Base-by-base conservation (phyloP, 225 moss, liverwort and hornwort genomes). In the Thuidium tamariscinum region DNA sequence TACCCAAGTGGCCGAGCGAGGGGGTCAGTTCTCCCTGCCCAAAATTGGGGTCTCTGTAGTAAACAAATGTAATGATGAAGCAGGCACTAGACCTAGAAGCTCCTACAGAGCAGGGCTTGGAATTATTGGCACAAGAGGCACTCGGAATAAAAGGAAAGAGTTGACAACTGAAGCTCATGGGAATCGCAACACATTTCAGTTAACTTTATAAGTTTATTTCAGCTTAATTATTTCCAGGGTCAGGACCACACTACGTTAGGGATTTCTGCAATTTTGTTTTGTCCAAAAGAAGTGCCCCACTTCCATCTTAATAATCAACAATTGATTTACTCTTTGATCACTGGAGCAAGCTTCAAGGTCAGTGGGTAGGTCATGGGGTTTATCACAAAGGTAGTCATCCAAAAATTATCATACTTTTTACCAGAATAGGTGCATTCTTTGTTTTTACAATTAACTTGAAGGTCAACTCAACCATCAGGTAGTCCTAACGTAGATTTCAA, bases 391-490 rank as follows among this genome's bases (percentile, higher is more conserved):
- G 32, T 49, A 13, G 34, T 34, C 34, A 74, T 74, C 4, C 13
- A 20, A 34, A 13, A 74, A 7, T 12, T 8, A 69, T 30, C 3
- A 46, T 3, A 0, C 17, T 51, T 51, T 29, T 44, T 3, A 0
- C 2, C 3, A 8, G 5, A 70, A 15, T 42, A 23, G 27, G 5
- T 16, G 16, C 3, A 29, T 12, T 49, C 0, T 49, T 34, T 0
- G 0, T 30, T 32, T 32, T 18, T 1, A 4, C 0, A 19, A 0
- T 12, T 19, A 12, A 2, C 4, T 1, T 18, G 7, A 32, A 48
- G 19, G 7, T 12, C 6, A 48, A 32, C 30, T 73, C 12, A n/a
- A n/a, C n/a, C n/a, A 32, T 32, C 4, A 48, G 11, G 19, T 1
- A 2, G 2, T 39, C 16, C 3, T 30, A 18, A 29, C n/a, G n/a